phyloP scores from a whole-genome alignment of 2,329 filamentous ascomycete species.

The Knoxdaviesia capensis region DNA sequence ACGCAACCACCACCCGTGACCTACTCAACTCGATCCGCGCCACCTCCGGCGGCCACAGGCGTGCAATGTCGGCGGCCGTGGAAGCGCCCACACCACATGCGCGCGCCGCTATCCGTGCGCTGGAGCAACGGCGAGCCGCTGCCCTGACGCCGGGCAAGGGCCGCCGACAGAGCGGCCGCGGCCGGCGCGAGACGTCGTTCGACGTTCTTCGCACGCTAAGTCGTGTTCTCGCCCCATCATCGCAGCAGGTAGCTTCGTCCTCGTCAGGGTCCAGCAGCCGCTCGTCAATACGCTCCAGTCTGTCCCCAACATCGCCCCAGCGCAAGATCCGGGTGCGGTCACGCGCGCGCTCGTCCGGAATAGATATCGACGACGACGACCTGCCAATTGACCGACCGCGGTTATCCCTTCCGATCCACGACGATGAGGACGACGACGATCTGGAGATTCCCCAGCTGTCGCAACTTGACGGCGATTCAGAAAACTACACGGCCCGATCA shows the following conservation, averaged over 20 bases:
- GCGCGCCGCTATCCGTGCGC: conserved; percentile 35
- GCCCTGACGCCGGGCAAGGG: conserved; percentile 39
- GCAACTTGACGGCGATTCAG: conserved; percentile 33
- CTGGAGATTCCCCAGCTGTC: conserved; percentile 32
- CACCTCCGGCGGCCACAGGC: conserved; percentile 12
- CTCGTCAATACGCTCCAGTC: conserved; percentile 6
- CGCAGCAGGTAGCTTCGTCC: conserved; percentile 22
- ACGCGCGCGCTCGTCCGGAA: too few species aligned
- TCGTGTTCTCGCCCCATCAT: conserved; percentile 28
- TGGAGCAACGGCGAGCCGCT: conserved; percentile 37
- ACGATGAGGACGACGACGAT: conserved; percentile 28
- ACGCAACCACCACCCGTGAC: conserved; percentile 15
- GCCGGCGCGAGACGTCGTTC: conserved; percentile 34
- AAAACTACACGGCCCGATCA: conserved; percentile 35
- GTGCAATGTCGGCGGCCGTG: conserved; percentile 9
- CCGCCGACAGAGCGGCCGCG: conserved; percentile 34
- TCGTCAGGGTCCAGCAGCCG: conserved; percentile 18
- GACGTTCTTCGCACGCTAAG: conserved; percentile 33
- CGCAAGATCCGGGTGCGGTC: conserved; percentile 3
- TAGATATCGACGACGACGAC: conserved; percentile 28
- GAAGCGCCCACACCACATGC: conserved; percentile 37
- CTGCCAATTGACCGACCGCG: conserved; percentile 28
- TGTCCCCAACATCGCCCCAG: conserved; percentile 12
- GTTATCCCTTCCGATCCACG: conserved; percentile 31
- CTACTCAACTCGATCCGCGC: conserved; percentile 19